phyloP scores from a whole-genome alignment of 2,329 filamentous ascomycete species.

The Dactylellina parvicollis region DNA sequence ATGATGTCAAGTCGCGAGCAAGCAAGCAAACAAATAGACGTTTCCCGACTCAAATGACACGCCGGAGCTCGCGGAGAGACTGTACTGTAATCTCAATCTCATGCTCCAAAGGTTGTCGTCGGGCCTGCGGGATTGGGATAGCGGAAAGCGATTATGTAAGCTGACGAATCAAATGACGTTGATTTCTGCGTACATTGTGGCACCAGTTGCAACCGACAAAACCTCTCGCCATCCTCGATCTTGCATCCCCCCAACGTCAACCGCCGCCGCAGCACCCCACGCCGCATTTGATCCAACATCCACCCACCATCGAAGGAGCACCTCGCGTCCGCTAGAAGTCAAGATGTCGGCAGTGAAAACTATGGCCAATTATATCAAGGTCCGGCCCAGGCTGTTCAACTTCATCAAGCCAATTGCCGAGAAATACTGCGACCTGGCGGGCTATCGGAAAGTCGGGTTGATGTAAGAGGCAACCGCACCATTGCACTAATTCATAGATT shows the following conservation, averaged over 20 bases:
- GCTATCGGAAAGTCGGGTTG: conserved; percentile 92
- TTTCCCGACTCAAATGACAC: too few relatives aligned
- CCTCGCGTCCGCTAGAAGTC: not conserved
- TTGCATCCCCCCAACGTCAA: not conserved
- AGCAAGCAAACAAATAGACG: too few relatives aligned
- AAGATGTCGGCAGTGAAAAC: conserved; percentile 32
- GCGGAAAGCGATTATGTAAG: not conserved
- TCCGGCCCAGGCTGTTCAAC: conserved; percentile 84
- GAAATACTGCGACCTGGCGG: conserved; percentile 89
- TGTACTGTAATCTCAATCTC: too few relatives aligned
- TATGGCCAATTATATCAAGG: conserved; percentile 75
- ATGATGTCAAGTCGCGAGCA: too few relatives aligned
- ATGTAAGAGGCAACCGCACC: conserved; percentile 69
- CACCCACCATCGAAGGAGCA: too few relatives aligned
- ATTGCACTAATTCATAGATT: not conserved
- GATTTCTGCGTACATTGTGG: conserved; percentile 41
- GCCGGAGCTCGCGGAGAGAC: too few relatives aligned
- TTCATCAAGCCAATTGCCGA: conserved; percentile 82
- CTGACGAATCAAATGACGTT: conserved; percentile 37
- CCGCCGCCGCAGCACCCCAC: not conserved
- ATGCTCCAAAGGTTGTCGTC: not conserved
- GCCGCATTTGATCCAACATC: not conserved
- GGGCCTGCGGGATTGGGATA: not conserved
- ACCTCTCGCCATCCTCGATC: conserved; percentile 5
- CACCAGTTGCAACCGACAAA: conserved; percentile 15